phyloP scores from a whole-genome alignment of 768 basidiomycete species.

The Amanita subjunquillea region DNA sequence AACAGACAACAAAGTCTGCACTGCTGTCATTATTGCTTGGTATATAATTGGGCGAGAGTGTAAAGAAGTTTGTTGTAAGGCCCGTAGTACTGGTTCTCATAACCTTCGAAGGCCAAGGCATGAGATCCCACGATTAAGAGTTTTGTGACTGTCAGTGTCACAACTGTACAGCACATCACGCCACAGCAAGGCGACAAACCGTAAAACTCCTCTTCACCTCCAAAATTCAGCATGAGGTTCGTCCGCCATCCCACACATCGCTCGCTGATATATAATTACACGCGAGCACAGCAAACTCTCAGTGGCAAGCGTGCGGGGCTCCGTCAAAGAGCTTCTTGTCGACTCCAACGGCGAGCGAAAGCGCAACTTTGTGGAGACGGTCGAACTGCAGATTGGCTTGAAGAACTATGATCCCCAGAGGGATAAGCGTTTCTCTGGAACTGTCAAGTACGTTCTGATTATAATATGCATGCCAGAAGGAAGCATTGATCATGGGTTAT shows the following conservation, averaged over 20 bases:
- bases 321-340: constrained; percentile 82
- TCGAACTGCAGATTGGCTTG: constrained; percentile 92
- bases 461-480: not conserved
- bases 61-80: too few species aligned
- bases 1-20: too few species aligned
- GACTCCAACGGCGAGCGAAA: constrained; percentile 81
- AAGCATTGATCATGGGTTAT: constrained; percentile 6
- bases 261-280: too few species aligned
- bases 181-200: not conserved
- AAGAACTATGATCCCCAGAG: constrained; percentile 99
- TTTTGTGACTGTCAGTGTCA: not conserved
- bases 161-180: not conserved
- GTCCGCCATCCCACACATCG: not conserved
- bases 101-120: too few species aligned
- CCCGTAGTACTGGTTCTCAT: too few species aligned
- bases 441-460: constrained; percentile 61
- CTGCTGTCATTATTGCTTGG: too few species aligned
- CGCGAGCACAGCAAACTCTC: constrained; percentile 62
- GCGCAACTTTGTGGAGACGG: constrained; percentile 92
- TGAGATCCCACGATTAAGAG: too few species aligned
- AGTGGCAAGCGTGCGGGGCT: constrained; percentile 99
- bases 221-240: not conserved
- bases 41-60: too few species aligned
- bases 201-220: not conserved
- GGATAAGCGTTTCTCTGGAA: constrained; percentile 99